phyloP scores from a whole-genome alignment of 805 yeast species.

The Spathaspora gorwiae region DNA sequence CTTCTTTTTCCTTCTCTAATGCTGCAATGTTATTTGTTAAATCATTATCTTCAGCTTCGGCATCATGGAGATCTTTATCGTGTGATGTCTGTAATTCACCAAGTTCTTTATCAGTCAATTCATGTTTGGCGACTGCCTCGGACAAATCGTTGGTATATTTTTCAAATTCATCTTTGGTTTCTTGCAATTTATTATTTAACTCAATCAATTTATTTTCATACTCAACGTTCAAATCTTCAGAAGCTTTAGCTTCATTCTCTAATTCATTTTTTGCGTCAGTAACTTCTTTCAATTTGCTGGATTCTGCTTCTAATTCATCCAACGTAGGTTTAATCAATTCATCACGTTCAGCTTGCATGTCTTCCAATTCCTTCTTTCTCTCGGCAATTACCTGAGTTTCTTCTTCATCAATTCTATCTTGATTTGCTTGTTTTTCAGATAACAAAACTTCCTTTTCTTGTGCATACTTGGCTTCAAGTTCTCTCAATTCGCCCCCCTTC shows the following conservation, averaged over 20 bases:
- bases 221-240: slow-evolving; percentile 43
- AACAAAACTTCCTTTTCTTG: slow-evolving; percentile 38
- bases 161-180: slow-evolving; percentile 35
- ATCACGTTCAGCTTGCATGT: slow-evolving; percentile 50
- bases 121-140: slow-evolving; percentile 32
- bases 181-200: slow-evolving; percentile 40
- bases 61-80: slow-evolving; percentile 20
- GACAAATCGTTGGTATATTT: slow-evolving; percentile 28
- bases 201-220: slow-evolving; percentile 41
- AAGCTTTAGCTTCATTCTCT: slow-evolving; percentile 39
- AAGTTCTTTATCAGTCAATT: slow-evolving; percentile 34
- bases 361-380: slow-evolving; percentile 43
- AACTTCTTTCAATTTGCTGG: slow-evolving; percentile 45
- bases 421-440: slow-evolving; percentile 44
- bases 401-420: slow-evolving; percentile 39
- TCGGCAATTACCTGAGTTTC: slow-evolving; percentile 42
- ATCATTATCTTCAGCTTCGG: slow-evolving; percentile 24
- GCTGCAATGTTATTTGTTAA: slow-evolving; percentile 42
- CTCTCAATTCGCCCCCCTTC: slow-evolving; percentile 25
- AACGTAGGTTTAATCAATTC: slow-evolving; percentile 51
- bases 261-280: slow-evolving; percentile 46
- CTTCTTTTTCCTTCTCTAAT: slow-evolving; percentile 37
- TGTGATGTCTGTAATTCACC: slow-evolving; percentile 27
- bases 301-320: slow-evolving; percentile 49
- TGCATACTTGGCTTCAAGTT: slow-evolving; percentile 35